Percentiles rank a stretch among this genome's conserved stretches.
Conservation (phyloP, 2,329 filamentous ascomycete species). For the Xylaria digitata region DNA sequence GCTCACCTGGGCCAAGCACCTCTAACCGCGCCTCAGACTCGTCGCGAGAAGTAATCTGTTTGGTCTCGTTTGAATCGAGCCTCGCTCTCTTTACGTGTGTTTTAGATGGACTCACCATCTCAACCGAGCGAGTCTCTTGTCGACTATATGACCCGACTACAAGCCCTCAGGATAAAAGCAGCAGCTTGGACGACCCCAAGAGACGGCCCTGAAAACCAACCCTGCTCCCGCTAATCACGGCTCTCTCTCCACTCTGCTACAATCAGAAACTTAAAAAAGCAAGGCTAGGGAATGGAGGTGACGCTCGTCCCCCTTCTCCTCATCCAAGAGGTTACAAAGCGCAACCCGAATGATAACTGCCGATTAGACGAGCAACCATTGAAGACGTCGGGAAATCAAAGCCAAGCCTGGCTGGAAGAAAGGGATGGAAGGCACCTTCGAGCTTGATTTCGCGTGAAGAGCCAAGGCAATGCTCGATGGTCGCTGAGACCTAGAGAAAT, state of each 20-base stretch:
- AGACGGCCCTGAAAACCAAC: too few species aligned
- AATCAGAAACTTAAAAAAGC: constrained; percentile 60
- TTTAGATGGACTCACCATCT: neutral
- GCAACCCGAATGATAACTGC: neutral
- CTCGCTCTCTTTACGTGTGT: neutral
- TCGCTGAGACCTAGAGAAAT: constrained; percentile 45
- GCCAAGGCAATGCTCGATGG: constrained; percentile 64
- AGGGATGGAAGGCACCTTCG: constrained; percentile 61
- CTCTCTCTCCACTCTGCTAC: constrained; percentile 66
- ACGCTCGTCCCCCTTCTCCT: constrained; percentile 56
- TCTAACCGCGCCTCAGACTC: too few species aligned
- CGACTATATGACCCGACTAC: constrained; percentile 68
- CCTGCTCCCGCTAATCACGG: constrained; percentile 57
- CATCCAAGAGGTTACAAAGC: constrained; percentile 9
- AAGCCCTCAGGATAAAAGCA: constrained; percentile 49
- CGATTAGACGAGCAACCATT: neutral
- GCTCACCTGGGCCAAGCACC: too few species aligned
- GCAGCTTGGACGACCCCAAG: neutral
- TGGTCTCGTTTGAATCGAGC: neutral
- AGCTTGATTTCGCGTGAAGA: constrained; percentile 52
- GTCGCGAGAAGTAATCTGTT: neutral
- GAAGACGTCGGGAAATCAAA: constrained; percentile 50
- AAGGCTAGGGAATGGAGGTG: constrained; percentile 65
- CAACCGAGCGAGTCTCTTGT: constrained; percentile 49
- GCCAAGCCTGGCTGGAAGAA: constrained; percentile 2